Evolutionary conservation across 2,329 filamentous ascomycete species (phyloP).

Genomic region (Aspergillus versicolor): DNA sequence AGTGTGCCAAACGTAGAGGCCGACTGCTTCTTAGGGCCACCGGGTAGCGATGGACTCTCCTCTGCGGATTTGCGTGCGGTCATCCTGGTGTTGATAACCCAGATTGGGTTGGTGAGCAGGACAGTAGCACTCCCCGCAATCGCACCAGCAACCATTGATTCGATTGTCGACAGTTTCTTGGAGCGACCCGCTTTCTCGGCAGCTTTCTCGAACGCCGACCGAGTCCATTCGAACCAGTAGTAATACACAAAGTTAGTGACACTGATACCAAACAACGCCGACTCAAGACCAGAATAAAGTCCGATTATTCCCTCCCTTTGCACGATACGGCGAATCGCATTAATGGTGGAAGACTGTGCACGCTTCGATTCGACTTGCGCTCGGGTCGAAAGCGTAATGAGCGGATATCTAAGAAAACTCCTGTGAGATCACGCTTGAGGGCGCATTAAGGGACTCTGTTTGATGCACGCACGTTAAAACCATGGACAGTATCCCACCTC

Average conservation of each 20-base stretch:
- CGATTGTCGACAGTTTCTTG: slow-evolving; percentile 82
- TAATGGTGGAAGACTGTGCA: slow-evolving; percentile 78
- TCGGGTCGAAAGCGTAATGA: slow-evolving; percentile 95
- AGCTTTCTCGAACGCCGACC: slow-evolving; percentile 75
- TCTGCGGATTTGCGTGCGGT: slow-evolving; percentile 74
- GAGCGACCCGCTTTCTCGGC: slow-evolving; percentile 70
- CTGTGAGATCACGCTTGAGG: not conserved
- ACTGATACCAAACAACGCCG: slow-evolving; percentile 93
- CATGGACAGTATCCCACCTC: slow-evolving; percentile 94
- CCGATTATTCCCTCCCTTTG: slow-evolving; percentile 86
- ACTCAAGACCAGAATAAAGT: slow-evolving; percentile 89
- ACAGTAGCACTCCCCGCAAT: slow-evolving; percentile 93
- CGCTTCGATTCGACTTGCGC: slow-evolving; percentile 97
- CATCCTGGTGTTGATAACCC: slow-evolving; percentile 98
- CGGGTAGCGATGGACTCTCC: slow-evolving; percentile 43
- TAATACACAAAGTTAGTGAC: slow-evolving; percentile 99
- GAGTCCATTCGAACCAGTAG: slow-evolving; percentile 99
- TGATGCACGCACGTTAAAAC: slow-evolving; percentile 70
- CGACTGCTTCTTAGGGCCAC: slow-evolving; percentile 54
- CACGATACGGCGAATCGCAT: slow-evolving; percentile 81
- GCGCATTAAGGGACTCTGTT: not conserved
- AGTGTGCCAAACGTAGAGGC: slow-evolving; percentile 76
- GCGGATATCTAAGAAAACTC: slow-evolving; percentile 70
- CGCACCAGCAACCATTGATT: slow-evolving; percentile 93
- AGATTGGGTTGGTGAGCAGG: slow-evolving; percentile 96